A percentile compares a stretch with the other conserved stretches of the same genome.
Conservation (phyloP, 306 rosid genomes). For the Styphnolobium japonicum region DNA sequence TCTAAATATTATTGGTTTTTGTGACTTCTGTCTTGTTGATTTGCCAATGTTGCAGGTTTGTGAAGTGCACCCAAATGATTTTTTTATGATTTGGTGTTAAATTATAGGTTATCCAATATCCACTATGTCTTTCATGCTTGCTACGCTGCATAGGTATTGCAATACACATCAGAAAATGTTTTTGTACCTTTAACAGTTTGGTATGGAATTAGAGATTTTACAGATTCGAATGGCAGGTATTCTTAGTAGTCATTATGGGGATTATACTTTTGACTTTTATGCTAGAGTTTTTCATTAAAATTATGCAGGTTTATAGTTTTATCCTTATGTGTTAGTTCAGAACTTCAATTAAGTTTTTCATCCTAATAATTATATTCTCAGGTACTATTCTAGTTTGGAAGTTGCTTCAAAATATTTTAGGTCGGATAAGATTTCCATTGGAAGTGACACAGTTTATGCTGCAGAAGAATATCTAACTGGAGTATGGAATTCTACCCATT, state of each 20-base stretch:
- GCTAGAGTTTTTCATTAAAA: not conserved
- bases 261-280: not conserved
- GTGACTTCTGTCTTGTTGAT: conserved; percentile 74
- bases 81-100: not conserved
- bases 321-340: not conserved
- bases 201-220: conserved; percentile 74
- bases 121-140: not conserved
- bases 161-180: conserved; percentile 64
- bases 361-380: too few species aligned
- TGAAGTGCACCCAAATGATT: not conserved
- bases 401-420: conserved; percentile 83
- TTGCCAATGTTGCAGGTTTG: conserved; percentile 77
- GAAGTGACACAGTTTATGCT: conserved; percentile 77
- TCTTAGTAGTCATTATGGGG: not conserved
- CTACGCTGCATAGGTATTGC: conserved; percentile 45
- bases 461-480: too few species aligned
- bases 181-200: too few species aligned
- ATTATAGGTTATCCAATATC: too few species aligned
- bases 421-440: conserved; percentile 75
- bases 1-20: conserved; percentile 67
- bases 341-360: not conserved
- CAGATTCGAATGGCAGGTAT: conserved; percentile 71
- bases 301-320: not conserved
- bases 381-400: conserved; percentile 74
- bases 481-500: too few species aligned